phyloP scores from a whole-genome alignment of 306 rosid genomes.

The Dalbergia oliveri region DNA sequence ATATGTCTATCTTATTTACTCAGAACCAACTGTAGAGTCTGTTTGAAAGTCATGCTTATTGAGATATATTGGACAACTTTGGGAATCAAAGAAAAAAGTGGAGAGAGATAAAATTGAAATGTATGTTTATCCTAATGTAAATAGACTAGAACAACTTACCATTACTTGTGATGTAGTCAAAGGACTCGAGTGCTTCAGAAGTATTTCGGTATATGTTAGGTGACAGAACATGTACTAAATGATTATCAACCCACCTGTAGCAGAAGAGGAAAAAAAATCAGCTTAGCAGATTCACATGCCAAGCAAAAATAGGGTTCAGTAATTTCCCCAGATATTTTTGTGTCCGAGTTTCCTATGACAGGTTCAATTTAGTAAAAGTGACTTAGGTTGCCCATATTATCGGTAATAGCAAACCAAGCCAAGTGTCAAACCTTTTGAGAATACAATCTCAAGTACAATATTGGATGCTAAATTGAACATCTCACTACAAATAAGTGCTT shows the following conservation, averaged over 20 bases:
- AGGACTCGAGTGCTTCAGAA: constrained; percentile 91
- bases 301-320: constrained; percentile 24
- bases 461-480: constrained; percentile 31
- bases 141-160: constrained; percentile 56
- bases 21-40: constrained; percentile 18
- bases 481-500: constrained; percentile 17
- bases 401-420: not conserved
- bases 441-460: constrained; percentile 2
- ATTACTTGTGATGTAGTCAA: constrained; percentile 91
- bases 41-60: constrained; percentile 1
- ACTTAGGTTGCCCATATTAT: constrained; percentile 19
- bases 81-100: not conserved
- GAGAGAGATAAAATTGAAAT: constrained; percentile 8
- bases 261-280: constrained; percentile 43
- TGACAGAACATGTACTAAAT: constrained; percentile 88
- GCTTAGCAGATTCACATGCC: constrained; percentile 25
- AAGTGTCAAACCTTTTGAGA: not conserved
- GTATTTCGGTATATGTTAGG: constrained; percentile 92
- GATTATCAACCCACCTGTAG: constrained; percentile 93
- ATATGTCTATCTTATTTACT: not conserved
- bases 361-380: constrained; percentile 18
- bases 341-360: constrained; percentile 13
- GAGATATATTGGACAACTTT: constrained; percentile 17
- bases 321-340: not conserved
- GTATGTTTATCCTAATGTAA: not conserved